A percentile compares a stretch with the other conserved stretches of the same genome.
phyloP scores from a whole-genome alignment of 2,329 filamentous ascomycete species.

The Stemphylium vesicarium region DNA sequence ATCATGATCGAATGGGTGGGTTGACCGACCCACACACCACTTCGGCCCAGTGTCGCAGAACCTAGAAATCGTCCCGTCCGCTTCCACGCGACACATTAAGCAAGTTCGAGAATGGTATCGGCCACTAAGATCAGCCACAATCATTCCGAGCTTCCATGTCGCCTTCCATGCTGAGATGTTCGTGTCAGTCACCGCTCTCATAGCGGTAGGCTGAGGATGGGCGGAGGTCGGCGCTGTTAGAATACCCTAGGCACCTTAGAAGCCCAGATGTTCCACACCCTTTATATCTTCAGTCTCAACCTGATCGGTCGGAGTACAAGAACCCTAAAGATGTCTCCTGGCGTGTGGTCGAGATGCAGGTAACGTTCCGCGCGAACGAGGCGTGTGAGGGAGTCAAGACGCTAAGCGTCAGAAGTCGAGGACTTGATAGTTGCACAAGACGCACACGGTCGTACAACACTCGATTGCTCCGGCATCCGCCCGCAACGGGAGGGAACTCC shows the following conservation, averaged over 20 bases:
- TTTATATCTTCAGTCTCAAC: conserved; percentile 1
- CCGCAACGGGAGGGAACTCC: conserved; percentile 21
- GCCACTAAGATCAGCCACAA: conserved; percentile 18
- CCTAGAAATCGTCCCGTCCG: conserved; percentile 29
- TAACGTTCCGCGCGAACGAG: conserved; percentile 4
- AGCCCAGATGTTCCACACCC: background rate
- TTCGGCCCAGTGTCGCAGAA: conserved; percentile 34
- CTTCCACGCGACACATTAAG: conserved; percentile 46
- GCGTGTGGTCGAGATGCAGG: conserved; percentile 1
- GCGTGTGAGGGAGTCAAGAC: background rate
- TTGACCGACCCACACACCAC: conserved; percentile 9
- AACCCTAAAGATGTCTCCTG: background rate
- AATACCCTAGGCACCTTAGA: background rate
- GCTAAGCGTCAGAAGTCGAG: conserved; percentile 18
- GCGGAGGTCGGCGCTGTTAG: conserved; percentile 1
- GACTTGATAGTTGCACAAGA: conserved; percentile 13
- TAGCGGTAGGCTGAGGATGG: background rate
- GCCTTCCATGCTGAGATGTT: conserved; percentile 19
- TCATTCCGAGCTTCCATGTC: conserved; percentile 29
- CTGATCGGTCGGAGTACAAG: background rate
- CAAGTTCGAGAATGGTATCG: conserved; percentile 19
- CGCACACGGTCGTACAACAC: conserved; percentile 22
- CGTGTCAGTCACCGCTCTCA: conserved; percentile 24
- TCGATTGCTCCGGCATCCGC: conserved; percentile 19
- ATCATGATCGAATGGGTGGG: conserved; percentile 4